A percentile compares a stretch with the other conserved stretches of the same genome.
Evolutionary conservation across 1,139 yeast species (phyloP).

Genomic region (Geotrichum aggregatum): DNA sequence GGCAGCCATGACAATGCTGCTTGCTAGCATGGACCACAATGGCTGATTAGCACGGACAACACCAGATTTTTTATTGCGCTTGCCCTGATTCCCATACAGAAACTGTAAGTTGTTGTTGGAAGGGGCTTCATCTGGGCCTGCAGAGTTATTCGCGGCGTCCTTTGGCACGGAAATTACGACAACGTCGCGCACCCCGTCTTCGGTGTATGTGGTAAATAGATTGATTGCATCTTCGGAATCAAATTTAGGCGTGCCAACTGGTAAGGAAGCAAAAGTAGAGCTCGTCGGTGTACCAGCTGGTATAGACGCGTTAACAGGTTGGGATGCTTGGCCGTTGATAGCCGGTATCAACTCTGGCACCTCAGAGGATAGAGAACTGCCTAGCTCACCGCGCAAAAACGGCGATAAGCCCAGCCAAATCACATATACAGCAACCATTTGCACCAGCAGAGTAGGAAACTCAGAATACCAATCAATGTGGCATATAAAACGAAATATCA

Average conservation of each 20-base stretch:
- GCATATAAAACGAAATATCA: slow-evolving; percentile 27
- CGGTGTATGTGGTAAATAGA: slow-evolving; percentile 2
- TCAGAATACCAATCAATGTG: slow-evolving; percentile 33
- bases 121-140: slow-evolving; percentile 8
- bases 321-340: neutral
- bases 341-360: neutral
- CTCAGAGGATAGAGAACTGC: slow-evolving; percentile 14
- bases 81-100: slow-evolving; percentile 3
- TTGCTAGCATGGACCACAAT: slow-evolving; percentile 40
- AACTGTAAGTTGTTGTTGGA: slow-evolving; percentile 13
- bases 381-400: slow-evolving; percentile 29
- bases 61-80: slow-evolving; percentile 15
- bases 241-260: neutral
- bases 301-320: neutral
- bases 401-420: slow-evolving; percentile 32
- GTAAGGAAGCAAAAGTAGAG: neutral
- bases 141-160: slow-evolving; percentile 20
- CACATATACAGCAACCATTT: slow-evolving; percentile 34
- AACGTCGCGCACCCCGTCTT: slow-evolving; percentile 11
- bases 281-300: neutral
- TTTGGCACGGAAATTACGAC: slow-evolving; percentile 25
- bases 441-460: slow-evolving; percentile 31
- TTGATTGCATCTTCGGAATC: slow-evolving; percentile 4
- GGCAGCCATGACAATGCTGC: slow-evolving; percentile 38
- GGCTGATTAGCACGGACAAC: slow-evolving; percentile 36